Evolutionary conservation across 2,329 filamentous ascomycete genomes (phyloP), one percentile per base, ranked within the genome.

Genomic region (Knufia fluminis): DNA sequence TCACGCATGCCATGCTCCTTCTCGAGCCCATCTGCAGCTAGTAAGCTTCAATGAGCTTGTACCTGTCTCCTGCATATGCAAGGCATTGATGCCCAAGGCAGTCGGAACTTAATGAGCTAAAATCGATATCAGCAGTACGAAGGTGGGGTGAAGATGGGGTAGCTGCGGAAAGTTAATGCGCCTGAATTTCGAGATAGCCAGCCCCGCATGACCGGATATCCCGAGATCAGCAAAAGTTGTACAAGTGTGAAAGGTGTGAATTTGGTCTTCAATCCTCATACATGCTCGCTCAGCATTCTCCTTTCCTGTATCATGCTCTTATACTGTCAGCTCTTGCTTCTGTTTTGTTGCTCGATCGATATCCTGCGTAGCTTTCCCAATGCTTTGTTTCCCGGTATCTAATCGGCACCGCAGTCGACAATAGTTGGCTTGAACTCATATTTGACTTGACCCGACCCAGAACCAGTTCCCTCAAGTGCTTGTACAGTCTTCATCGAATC

Each of bases 381-480:
- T 36, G 16, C 33, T 14, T n/a, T 36, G 4, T 8, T 14, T 4
- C 6, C 10, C 6, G 33, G 33, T 17, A 36, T 45, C 28, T 23
- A 45, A 33, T 47, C 44, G 44, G 46, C 46, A 32, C 46, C 46
- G 38, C 38, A 42, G 46, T 66, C 64, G 52, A 72, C 66, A 61
- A 81, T 81, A 62, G 70, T 75, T 51, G 77, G 77, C 62, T 73
- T 72, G 66, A 71, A 66, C 64, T 67, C 63, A 64, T 74, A 73
- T 68, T 75, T 73, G 59, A 70, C 57, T 48, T 64, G 43, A 51
- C 79, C 80, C 52, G 68, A 72, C 63, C 64, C 66, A 67, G 68
- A 74, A 60, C 80, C 79, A 59, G 73, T 71, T 47, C 70, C 69
- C 71, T 83, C 79, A 56, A 83, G 76, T 56, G 73, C 70, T 67